Conservation (phyloP, 1,284 basidiomycete species). For the Cutaneotrichosporon sp. region DNA sequence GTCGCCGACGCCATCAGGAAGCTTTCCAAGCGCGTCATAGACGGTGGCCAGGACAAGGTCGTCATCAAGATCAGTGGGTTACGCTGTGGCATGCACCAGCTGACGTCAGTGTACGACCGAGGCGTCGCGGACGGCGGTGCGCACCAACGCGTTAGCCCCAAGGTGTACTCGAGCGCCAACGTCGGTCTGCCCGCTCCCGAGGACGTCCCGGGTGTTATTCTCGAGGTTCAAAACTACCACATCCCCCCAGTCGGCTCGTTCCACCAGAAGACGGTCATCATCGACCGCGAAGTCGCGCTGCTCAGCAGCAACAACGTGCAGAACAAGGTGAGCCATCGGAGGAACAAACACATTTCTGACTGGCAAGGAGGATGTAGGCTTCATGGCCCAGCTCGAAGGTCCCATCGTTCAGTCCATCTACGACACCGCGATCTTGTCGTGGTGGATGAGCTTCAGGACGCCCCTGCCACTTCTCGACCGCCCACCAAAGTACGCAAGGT, state of each 20-base stretch:
- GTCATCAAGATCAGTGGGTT: constrained; percentile 34
- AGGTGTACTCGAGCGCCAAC: constrained; percentile 3
- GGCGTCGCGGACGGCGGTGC: constrained; percentile 20
- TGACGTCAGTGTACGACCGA: constrained; percentile 27
- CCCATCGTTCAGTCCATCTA: constrained; percentile 65
- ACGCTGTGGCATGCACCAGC: not conserved
- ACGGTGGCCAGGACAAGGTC: constrained; percentile 24
- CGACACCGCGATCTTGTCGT: constrained; percentile 63
- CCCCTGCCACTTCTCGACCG: constrained; percentile 53
- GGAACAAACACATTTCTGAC: constrained; percentile 49
- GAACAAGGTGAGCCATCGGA: constrained; percentile 20
- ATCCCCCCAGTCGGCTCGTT: constrained; percentile 49
- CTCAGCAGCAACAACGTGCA: constrained; percentile 59
- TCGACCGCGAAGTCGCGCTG: constrained; percentile 64
- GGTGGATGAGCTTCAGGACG: constrained; percentile 56
- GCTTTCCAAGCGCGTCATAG: constrained; percentile 28
- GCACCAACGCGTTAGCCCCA: constrained; percentile 15
- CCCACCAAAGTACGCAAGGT: constrained; percentile 15
- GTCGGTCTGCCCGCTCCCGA: constrained; percentile 15
- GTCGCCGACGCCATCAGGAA: constrained; percentile 30
- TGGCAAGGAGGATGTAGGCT: constrained; percentile 60
- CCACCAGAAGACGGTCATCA: constrained; percentile 66
- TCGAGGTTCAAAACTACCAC: constrained; percentile 37
- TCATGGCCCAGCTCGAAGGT: constrained; percentile 62
- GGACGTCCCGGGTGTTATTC: constrained; percentile 14